These are phyloP conservation scores for Hortiboletus rubellus DNA, from an alignment of 1,284 basidiomycete species.

Conservation along the genomic window DNA sequence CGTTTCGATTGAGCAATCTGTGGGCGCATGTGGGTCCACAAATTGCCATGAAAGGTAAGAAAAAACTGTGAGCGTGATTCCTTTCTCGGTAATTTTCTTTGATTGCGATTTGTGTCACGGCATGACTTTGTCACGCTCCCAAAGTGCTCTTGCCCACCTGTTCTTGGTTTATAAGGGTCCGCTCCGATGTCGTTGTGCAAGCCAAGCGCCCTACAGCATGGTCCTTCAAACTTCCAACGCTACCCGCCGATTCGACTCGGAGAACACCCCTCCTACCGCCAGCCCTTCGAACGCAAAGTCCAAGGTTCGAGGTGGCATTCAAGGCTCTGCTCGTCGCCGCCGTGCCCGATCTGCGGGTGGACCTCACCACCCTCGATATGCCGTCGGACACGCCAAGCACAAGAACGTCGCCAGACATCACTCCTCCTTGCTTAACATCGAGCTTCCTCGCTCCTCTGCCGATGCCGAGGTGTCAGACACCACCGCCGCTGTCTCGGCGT, in stretches of 20 bases:
- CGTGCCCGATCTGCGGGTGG: conserved; percentile 27
- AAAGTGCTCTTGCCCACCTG: conserved; percentile 7
- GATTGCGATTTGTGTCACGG: conserved; percentile 37
- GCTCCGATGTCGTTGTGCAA: conserved; percentile 11
- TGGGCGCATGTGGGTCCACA: conserved; percentile 34
- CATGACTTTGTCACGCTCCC: conserved; percentile 23
- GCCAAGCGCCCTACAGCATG: conserved; percentile 14
- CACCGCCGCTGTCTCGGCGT: conserved; percentile 6
- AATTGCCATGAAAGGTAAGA: conserved; percentile 28
- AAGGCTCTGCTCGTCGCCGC: conserved; percentile 33
- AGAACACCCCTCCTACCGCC: conserved; percentile 28
- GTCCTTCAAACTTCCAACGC: conserved; percentile 4
- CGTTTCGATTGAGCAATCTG: conserved; percentile 12
- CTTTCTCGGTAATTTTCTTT: conserved; percentile 26
- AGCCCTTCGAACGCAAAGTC: conserved; percentile 3
- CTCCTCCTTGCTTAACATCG: conserved; percentile 12
- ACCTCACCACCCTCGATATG: conserved; percentile 24
- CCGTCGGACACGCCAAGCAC: conserved; percentile 28
- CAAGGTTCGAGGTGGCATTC: conserved; percentile 31
- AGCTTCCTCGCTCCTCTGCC: conserved; percentile 4
- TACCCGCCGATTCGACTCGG: conserved; percentile 16
- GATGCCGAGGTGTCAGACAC: conserved; percentile 10
- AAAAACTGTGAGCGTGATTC: not conserved
- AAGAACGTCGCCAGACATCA: conserved; percentile 10
- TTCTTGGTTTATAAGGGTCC: conserved; percentile 27